Base-by-base conservation (phyloP, 2,329 filamentous ascomycete genomes). In the Xylariomycetidae sp. region DNA sequence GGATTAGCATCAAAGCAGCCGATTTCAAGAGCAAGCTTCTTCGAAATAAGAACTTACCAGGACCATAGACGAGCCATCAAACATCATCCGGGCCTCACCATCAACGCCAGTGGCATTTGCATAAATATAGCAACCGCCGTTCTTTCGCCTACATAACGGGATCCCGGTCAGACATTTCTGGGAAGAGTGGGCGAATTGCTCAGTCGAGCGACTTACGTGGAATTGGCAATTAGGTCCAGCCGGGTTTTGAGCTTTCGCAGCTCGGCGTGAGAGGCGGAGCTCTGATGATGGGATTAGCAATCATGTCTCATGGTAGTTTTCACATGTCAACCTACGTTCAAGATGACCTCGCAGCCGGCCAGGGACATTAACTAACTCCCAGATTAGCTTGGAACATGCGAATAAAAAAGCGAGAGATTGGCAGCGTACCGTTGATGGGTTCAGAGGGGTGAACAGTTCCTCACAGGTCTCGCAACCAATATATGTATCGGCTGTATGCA, bases 391-490 rank as follows among this genome's bases (percentile, higher is more conserved):
- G n/a, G n/a, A n/a, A n/a, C n/a, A n/a, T n/a, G n/a, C n/a, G n/a
- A n/a, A n/a, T n/a, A n/a, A n/a, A n/a, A n/a, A n/a, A n/a, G n/a
- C n/a, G n/a, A n/a, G n/a, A n/a, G n/a, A n/a, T n/a, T n/a, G n/a
- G n/a, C n/a, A 31, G 25, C 30, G n/a, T 18, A 32, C 30, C 18
- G 39, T 42, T 1, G 41, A 41, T 6, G 41, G 38, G 10, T 44
- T 41, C 5, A 15, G 33, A 10, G 41, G 38, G 2, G 36, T 37
- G 12, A 36, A 44, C 16, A 43, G 1, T 18, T 43, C 41, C 18
- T 44, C 41, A n/a, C 41, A 68, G 2, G 64, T 64, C 41, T 68
- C 64, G 9, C 54, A 56, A 2, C 49, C 58, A 15, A 67, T 45
- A n/a, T 54, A 54, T 2, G 60, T 67, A 27, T 67, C 64, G 3